Evolutionary conservation across 2,329 filamentous ascomycete species (phyloP), one percentile per base, ranked within the genome.

Genomic region (Pyricularia sp.): DNA sequence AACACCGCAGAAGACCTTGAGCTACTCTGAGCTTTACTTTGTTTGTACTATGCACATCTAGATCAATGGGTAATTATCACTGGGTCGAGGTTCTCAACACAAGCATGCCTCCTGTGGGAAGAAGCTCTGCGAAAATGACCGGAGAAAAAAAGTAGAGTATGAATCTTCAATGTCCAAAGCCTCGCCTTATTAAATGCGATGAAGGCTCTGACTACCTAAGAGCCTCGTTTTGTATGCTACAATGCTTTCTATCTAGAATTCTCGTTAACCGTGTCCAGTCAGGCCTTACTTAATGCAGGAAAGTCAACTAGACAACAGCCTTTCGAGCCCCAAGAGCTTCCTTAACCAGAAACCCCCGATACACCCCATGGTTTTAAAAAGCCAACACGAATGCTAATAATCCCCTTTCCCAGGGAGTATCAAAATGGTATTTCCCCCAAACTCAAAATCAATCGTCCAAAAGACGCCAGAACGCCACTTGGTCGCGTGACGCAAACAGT

Each of bases 401-500:
- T 60, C 22, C 66, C 62, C 64, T 68, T 66, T 49, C 62, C 66
- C 62, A 64, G 63, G 64, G 66, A 65, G 66, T 65, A 63, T 65
- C 65, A 64, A 67, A 65, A 65, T 68, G 67, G 67, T 68, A 68
- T 68, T 67, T 68, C 64, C 65, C 60, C 22, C 22, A 31, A n/a
- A 61, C 24, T n/a, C 10, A 10, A 61, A 61, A 61, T 31, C 13
- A 44, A 35, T 35, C 13, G 13, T n/a, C 60, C 30, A 19, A 22
- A 62, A 44, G 35, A 62, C 68, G 67, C 65, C 67, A 66, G 62
- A 69, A 68, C 68, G 66, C 68, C 67, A 68, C 65, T 67, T 68
- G 65, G 66, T 66, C 65, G 66, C 62, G 63, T 65, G 68, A 69
- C 67, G 66, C 62, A 62, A 66, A 67, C 24, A 57, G 16, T 26